Evolutionary conservation across 2,329 filamentous ascomycete species (phyloP).

Genomic region (Fusarium luffae): DNA sequence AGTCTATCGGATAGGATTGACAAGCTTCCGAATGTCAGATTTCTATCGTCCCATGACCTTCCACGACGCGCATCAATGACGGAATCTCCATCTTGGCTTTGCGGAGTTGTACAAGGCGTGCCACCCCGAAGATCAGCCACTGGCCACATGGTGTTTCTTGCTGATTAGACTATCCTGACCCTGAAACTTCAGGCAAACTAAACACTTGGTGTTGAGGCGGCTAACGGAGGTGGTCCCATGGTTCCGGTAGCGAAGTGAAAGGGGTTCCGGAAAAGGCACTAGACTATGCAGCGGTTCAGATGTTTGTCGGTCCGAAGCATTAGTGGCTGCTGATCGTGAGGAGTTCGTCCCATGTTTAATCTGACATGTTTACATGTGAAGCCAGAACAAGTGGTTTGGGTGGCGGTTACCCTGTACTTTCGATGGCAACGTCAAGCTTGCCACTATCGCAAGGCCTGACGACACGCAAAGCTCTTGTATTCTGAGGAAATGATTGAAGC

Average conservation of each 20-base stretch:
- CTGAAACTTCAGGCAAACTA: background rate
- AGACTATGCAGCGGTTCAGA: fast-evolving
- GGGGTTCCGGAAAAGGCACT: too few species aligned
- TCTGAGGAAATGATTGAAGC: fast-evolving
- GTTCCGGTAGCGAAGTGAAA: background rate
- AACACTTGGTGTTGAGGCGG: fast-evolving
- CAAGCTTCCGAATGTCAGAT: background rate
- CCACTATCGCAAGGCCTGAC: too few species aligned
- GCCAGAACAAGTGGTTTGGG: fast-evolving
- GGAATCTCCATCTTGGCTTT: background rate
- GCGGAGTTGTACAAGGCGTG: too few species aligned
- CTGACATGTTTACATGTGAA: background rate
- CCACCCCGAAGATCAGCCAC: background rate
- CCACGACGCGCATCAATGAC: background rate
- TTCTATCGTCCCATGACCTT: background rate
- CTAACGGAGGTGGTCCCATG: background rate
- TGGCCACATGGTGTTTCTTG: fast-evolving
- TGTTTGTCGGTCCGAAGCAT: too few species aligned
- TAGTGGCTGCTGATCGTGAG: background rate
- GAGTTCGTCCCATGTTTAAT: background rate
- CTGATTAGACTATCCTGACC: background rate
- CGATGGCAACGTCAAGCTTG: too few species aligned
- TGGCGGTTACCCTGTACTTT: background rate
- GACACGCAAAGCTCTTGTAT: too few species aligned
- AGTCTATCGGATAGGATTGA: background rate